Base-by-base conservation (phyloP, 2,329 filamentous ascomycete species). In the Plectosphaerella plurivora region DNA sequence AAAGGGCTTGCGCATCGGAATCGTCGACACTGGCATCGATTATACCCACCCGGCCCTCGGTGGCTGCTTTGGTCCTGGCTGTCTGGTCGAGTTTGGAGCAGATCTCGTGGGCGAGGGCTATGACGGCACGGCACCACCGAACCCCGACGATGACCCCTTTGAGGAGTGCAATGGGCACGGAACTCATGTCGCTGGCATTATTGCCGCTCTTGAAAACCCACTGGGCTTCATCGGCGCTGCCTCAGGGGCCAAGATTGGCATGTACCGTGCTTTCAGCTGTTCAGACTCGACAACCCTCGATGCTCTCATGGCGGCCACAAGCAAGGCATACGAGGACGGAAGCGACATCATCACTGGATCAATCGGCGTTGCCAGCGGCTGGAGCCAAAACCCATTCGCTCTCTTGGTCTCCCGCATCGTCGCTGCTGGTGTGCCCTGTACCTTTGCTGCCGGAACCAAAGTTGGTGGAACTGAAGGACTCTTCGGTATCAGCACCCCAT, bases 331-430 rank as follows among this genome's bases (percentile, higher is more conserved):
- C 47, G 68, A 73, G 49, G 72, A 72, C 12, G 65, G 67, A 1
- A 55, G 53, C 15, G 71, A 83, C 57, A 76, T 83, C 54, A 82
- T 83, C 58, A 80, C 76, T 0, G 73, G 76, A 0, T 81, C 78
- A 4, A 74, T 83, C 25, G 77, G 78, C 9, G 70, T 70, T 0
- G 58, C 73, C 0, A 73, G 69, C 0, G 80, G 79, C 5, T 83
- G 77, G 77, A 66, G 72, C 2, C 75, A 79, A 51, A 73, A 79
- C 11, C 71, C 77, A 0, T 79, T 73, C 72, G 70, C 77, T 2
- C 70, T 73, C 1, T 72, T 71, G 1, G 75, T 79, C 8, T 73
- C 75, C 11, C 72, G 77, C 4, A 81, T 83, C 33, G 77, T 79
- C 6, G 75, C 73, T 5, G 68, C 73, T 24, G 80, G 80, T 28